Evolutionary conservation across 2,329 filamentous ascomycete genomes (phyloP).

Genomic region (Colletotrichum simmondsii): DNA sequence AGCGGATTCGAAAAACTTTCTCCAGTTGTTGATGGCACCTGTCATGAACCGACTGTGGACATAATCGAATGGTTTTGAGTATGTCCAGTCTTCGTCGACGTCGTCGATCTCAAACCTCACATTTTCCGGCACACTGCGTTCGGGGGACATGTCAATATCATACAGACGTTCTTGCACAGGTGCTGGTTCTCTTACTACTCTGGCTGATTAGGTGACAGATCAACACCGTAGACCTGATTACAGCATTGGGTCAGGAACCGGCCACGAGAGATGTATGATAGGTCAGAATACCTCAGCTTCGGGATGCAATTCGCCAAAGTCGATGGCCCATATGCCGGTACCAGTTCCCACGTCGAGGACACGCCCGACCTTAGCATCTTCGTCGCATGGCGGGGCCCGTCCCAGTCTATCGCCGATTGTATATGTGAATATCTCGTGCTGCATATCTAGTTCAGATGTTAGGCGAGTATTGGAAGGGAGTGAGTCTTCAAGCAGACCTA

Average conservation of each 20-base stretch:
- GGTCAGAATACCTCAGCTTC: conserved; percentile 35
- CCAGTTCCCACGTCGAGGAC: conserved; percentile 60
- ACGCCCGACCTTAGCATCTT: background rate
- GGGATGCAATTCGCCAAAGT: conserved; percentile 49
- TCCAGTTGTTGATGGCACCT: background rate
- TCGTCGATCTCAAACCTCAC: conserved; percentile 67
- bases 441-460: background rate
- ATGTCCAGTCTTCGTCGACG: conserved; percentile 62
- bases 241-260: conserved; percentile 10
- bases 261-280: too few relatives aligned
- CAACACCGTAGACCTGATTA: conserved; percentile 47
- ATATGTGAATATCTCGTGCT: conserved; percentile 1
- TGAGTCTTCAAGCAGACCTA: too few relatives aligned
- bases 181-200: conserved; percentile 50
- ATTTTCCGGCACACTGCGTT: conserved; percentile 44
- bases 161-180: too few relatives aligned
- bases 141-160: too few relatives aligned
- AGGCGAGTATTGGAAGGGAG: background rate
- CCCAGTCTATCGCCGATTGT: background rate
- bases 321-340: conserved; percentile 56
- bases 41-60: conserved; percentile 53
- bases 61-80: conserved; percentile 61
- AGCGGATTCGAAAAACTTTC: background rate
- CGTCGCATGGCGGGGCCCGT: background rate
- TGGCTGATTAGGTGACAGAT: conserved; percentile 55